phyloP scores from a whole-genome alignment of 1,284 basidiomycete species.

The Papiliotrema flavescens region DNA sequence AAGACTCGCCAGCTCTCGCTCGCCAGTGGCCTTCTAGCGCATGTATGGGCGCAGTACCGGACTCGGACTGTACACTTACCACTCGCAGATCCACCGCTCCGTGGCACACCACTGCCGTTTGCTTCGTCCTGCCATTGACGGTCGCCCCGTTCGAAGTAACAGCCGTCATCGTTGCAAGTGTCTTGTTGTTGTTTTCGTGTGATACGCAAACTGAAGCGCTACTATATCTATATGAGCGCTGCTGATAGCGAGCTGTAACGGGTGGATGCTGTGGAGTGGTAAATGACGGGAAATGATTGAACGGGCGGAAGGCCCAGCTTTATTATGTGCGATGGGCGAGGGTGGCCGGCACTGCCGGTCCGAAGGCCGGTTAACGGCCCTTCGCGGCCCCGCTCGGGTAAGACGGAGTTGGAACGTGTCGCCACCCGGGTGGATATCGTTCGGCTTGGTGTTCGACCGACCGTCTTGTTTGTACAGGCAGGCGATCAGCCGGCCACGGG shows the following conservation, averaged over 20 bases:
- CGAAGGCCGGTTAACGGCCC: not conserved
- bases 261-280: not conserved
- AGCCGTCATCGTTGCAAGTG: not conserved
- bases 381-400: not conserved
- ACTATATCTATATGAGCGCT: not conserved
- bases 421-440: too few relatives aligned
- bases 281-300: not conserved
- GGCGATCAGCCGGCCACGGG: too few relatives aligned
- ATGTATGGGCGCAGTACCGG: not conserved
- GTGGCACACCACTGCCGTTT: slow-evolving; percentile 48
- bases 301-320: not conserved
- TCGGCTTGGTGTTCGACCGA: too few relatives aligned
- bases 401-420: too few relatives aligned
- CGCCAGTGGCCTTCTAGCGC: too few relatives aligned
- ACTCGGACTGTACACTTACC: slow-evolving; percentile 39
- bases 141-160: not conserved
- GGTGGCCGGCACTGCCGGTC: not conserved
- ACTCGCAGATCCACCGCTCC: slow-evolving; percentile 52
- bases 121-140: slow-evolving; percentile 22
- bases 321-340: not conserved
- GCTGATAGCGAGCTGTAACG: too few relatives aligned
- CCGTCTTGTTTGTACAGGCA: too few relatives aligned
- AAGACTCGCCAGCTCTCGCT: too few relatives aligned
- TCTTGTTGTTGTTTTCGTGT: not conserved
- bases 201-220: not conserved